Evolutionary conservation across 352 stramenopile genomes (phyloP).

Genomic region (Albugo candida): DNA sequence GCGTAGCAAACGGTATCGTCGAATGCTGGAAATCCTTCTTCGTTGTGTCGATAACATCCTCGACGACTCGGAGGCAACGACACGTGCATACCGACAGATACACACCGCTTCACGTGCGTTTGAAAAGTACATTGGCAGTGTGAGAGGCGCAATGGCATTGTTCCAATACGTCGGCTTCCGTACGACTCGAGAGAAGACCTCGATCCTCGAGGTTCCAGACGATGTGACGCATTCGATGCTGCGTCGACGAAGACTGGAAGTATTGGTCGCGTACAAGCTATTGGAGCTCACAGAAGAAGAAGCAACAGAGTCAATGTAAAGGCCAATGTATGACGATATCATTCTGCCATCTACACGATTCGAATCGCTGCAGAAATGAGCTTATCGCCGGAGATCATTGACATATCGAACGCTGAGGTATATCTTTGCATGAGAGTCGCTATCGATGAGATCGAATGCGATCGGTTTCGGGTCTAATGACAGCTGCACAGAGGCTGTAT

Average conservation of each 20-base stretch:
- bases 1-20: conserved; percentile 12
- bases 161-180: conserved; percentile 31
- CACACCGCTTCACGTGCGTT: conserved; percentile 31
- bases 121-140: conserved; percentile 15
- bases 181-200: conserved; percentile 14
- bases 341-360: too few relatives aligned
- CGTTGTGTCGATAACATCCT: conserved; percentile 37
- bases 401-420: conserved; percentile 71
- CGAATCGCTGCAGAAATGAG: too few relatives aligned
- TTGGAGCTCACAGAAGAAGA: too few relatives aligned
- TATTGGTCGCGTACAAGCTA: too few relatives aligned
- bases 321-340: too few relatives aligned
- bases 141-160: conserved; percentile 18
- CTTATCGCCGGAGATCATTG: conserved; percentile 56
- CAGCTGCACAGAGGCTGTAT: conserved; percentile 28
- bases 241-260: too few relatives aligned
- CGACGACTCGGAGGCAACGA: conserved; percentile 17
- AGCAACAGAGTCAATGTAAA: too few relatives aligned
- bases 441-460: conserved; percentile 24
- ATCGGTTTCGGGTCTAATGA: conserved; percentile 28
- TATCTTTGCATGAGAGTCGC: conserved; percentile 34
- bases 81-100: conserved; percentile 21
- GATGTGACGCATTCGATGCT: too few relatives aligned
- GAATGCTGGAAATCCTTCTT: conserved; percentile 18
- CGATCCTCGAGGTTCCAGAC: too few relatives aligned